Evolutionary conservation across 2,329 filamentous ascomycete genomes (phyloP).

Genomic region (Pezicula carpinea): DNA sequence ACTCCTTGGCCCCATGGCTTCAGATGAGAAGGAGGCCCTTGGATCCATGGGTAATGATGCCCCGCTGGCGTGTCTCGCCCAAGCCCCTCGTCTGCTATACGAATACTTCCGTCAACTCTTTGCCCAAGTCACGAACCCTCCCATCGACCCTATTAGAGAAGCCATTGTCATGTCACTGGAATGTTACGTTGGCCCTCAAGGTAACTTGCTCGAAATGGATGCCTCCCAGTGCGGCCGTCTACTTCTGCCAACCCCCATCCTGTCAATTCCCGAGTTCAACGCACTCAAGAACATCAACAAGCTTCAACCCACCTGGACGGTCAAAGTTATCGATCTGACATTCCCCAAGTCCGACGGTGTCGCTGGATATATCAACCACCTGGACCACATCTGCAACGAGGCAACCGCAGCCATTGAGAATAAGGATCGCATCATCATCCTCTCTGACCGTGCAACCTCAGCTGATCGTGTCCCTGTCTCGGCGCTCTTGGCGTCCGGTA

Average conservation of each 20-base stretch:
- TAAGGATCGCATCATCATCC: slow-evolving; percentile 77
- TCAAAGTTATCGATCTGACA: slow-evolving; percentile 86
- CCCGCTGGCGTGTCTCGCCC: slow-evolving; percentile 85
- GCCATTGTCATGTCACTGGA: slow-evolving; percentile 98
- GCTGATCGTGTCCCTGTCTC: slow-evolving; percentile 81
- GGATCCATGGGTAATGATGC: slow-evolving; percentile 98
- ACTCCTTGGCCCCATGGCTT: slow-evolving; percentile 90
- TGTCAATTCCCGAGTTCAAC: slow-evolving; percentile 89
- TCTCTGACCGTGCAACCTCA: slow-evolving; percentile 84
- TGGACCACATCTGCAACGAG: slow-evolving; percentile 84
- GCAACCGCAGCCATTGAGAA: slow-evolving; percentile 79
- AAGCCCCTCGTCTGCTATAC: slow-evolving; percentile 81
- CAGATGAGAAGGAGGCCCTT: slow-evolving; percentile 93
- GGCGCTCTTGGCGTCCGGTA: slow-evolving; percentile 79
- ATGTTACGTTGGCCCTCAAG: slow-evolving; percentile 93
- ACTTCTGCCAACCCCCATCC: slow-evolving; percentile 79
- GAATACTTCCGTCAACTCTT: slow-evolving; percentile 98
- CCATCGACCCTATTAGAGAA: slow-evolving; percentile 94
- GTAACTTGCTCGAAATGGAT: slow-evolving; percentile 92
- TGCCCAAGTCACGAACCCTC: slow-evolving; percentile 95
- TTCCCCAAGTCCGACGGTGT: slow-evolving; percentile 84
- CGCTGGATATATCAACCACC: slow-evolving; percentile 77
- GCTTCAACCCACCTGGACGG: slow-evolving; percentile 75
- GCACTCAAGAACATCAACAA: slow-evolving; percentile 72
- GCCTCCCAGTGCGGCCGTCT: slow-evolving; percentile 81